Base-by-base conservation (phyloP, 495 filamentous ascomycete species). In the Hypomontagnella submonticulosa region DNA sequence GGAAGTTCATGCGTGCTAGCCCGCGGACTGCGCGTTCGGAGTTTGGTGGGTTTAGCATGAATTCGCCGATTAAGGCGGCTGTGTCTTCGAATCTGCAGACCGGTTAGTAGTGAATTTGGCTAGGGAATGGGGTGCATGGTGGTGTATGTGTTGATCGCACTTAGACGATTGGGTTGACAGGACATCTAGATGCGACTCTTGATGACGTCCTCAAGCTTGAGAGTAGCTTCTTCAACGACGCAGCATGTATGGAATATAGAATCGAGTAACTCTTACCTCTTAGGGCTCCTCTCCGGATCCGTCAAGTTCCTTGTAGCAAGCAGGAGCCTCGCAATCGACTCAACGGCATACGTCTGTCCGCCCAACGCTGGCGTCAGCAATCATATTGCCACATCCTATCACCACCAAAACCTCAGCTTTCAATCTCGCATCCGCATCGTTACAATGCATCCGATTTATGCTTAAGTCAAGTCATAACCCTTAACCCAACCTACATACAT, bases 1-100 rank as follows among this genome's bases (percentile, higher is more conserved):
- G 77, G 67, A 79, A 90, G 67, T 89, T 89, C 71, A 89, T 90
- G 42, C 89, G 84, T 3, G 84, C 83, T 32, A 91, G 77, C 13
- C 83, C 83, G 37, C 73, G 73, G 13, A 77, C 74, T 6, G 83
- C 71, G 7, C 87, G 79, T 5, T 76, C 72, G 0, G 81, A 80
- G 9, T 77, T 73, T 0, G 88, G 87, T 10, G 76, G 69, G 64
- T 74, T 74, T 18, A 71, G 57, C 38, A 66, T 33, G 40, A 68
- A 70, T 70, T 91, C 87, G 23, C 77, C 77, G 20, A 90, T 79
- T 3, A 91, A 72, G 19, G 84, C 75, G 19, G 38, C 75, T 0
- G 89, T 92, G 70, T 91, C 89, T 16, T 84, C 81, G 61, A 88
- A 89, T 57, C 76, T 78, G 54, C n/a, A 3, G 13, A 4, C 4